These are phyloP conservation scores for Saturnispora halmiae DNA, from an alignment of 805 yeast genomes.

Conservation along the genomic window DNA sequence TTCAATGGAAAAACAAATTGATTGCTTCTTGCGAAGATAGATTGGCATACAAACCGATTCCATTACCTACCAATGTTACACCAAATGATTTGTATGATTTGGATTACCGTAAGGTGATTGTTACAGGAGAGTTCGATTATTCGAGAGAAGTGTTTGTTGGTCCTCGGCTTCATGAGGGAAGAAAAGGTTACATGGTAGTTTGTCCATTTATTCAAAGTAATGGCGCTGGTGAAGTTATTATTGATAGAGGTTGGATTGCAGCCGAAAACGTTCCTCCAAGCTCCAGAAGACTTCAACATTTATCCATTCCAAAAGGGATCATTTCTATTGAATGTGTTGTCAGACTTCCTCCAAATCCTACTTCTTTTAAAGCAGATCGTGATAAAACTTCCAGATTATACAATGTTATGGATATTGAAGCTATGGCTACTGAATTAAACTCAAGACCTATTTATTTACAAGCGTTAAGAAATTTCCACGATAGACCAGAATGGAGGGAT, in stretches of 20 bases:
- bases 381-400: constrained; percentile 60
- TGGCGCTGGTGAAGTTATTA: constrained; percentile 67
- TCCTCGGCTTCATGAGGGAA: constrained; percentile 68
- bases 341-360: constrained; percentile 55
- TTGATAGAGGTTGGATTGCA: constrained; percentile 89
- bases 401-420: constrained; percentile 71
- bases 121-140: constrained; percentile 74
- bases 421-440: constrained; percentile 62
- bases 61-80: constrained; percentile 57
- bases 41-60: constrained; percentile 61
- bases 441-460: constrained; percentile 71
- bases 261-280: constrained; percentile 55
- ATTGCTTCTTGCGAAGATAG: constrained; percentile 79
- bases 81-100: constrained; percentile 59
- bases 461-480: constrained; percentile 56
- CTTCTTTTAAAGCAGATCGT: constrained; percentile 58
- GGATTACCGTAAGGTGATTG: constrained; percentile 72
- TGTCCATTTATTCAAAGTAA: constrained; percentile 73
- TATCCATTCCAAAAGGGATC: constrained; percentile 65
- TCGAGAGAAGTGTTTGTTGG: constrained; percentile 87
- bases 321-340: constrained; percentile 68
- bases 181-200: constrained; percentile 67
- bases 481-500: constrained; percentile 43
- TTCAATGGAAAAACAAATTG: constrained; percentile 80
- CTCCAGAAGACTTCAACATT: constrained; percentile 49